Evolutionary conservation across 2,329 filamentous ascomycete genomes (phyloP).

Genomic region (Xylaria polymorpha): DNA sequence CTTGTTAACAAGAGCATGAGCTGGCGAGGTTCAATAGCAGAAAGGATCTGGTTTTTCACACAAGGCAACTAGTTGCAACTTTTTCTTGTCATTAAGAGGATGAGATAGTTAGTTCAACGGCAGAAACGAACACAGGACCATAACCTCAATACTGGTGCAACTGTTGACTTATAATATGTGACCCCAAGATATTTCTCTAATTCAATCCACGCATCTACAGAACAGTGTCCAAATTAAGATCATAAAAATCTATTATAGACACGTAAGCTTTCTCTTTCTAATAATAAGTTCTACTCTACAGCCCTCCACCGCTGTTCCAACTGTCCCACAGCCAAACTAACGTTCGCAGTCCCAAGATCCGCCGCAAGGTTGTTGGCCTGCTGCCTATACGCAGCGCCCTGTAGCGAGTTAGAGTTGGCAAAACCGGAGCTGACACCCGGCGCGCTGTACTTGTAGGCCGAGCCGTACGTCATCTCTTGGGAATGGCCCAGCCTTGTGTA

Average conservation of each 20-base stretch:
- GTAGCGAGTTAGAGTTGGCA: conserved; percentile 47
- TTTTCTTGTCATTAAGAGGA: conserved; percentile 10
- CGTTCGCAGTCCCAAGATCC: conserved; percentile 30
- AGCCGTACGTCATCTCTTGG: conserved; percentile 31
- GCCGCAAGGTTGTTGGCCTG: conserved; percentile 44
- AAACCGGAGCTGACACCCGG: conserved; percentile 48
- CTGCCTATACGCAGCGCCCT: conserved; percentile 50
- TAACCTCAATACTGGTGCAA: too few species aligned
- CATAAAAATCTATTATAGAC: background rate
- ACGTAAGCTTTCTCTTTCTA: too few species aligned
- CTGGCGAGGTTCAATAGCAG: background rate
- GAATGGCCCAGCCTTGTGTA: conserved; percentile 45
- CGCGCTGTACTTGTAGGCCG: conserved; percentile 45
- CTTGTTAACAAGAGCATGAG: conserved; percentile 8
- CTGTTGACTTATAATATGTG: background rate
- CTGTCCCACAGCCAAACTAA: conserved; percentile 42
- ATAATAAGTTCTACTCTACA: conserved; percentile 47
- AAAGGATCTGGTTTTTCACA: background rate
- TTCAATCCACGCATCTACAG: background rate
- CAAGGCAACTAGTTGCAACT: background rate
- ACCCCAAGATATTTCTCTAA: background rate
- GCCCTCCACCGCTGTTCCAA: conserved; percentile 52
- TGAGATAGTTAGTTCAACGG: background rate
- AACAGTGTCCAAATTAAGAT: background rate
- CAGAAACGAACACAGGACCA: background rate